Base-by-base conservation (phyloP, 768 basidiomycete genomes). In the Bullera alba region DNA sequence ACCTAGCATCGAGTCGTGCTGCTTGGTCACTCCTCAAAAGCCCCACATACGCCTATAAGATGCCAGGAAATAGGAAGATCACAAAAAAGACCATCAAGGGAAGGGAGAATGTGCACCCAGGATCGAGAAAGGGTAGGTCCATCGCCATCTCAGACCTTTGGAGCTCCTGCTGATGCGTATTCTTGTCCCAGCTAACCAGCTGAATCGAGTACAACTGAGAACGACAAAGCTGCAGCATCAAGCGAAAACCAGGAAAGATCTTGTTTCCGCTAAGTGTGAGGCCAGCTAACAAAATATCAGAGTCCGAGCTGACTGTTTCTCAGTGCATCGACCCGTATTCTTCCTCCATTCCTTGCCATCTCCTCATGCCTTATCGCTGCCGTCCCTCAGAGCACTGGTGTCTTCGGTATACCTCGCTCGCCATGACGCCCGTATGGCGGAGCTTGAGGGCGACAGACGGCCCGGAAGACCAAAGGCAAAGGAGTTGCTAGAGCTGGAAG, bases 51-150 rank as follows among this genome's bases (percentile, higher is more conserved):
- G 5, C 17, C 17, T 17, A 12, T 47, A 58, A 7, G 16, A 71
- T 71, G 69, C 65, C 65, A 19, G 60, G 58, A 46, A 71, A 70
- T 51, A 58, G 67, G 36, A 50, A 53, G 38, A 42, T 71, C 15
- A 73, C 72, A 12, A 65, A 60, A 42, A 72, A 73, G 58, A 63
- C 69, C 16, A 63, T 74, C 55, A 71, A 72, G 54, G 73, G 73
- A 27, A 72, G 71, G 53, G 70, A 70, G 28, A 59, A 59, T 17
- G 50, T 74, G 38, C 73, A 74, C 49, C 73, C 73, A 5, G 65
- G 68, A 32, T 74, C 73, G 17, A 51, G 73, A 21, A 70, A 73
- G 54, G 65, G 65, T 64, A 27, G 8, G 61, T 47, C 23, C 14
- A 19, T 42, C 29, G 26, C 21, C 15, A 8, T 38, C 32, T 19